Percentiles rank a stretch among this genome's conserved stretches.
These are phyloP conservation scores for Acer negundo DNA, from an alignment of 345 rosid genomes.

Conservation along the genomic window DNA sequence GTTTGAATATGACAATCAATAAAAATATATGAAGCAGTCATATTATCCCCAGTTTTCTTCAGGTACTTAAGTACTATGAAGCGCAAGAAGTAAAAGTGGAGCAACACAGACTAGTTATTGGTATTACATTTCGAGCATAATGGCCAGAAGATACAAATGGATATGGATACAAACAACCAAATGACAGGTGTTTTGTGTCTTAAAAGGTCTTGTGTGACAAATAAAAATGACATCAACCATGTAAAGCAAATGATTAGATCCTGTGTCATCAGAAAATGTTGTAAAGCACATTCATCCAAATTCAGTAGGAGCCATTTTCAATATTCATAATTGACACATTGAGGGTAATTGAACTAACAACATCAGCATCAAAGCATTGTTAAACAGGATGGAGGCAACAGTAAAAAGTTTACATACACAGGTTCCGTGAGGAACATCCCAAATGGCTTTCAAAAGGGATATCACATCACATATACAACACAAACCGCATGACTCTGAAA, in stretches of 20 bases:
- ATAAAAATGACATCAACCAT: background rate
- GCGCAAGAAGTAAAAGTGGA: background rate
- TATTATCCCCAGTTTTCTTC: background rate
- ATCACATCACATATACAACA: background rate
- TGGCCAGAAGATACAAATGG: conserved; percentile 4
- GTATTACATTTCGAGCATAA: background rate
- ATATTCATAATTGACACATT: background rate
- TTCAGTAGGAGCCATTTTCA: background rate
- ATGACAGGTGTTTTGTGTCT: background rate
- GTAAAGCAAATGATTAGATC: background rate
- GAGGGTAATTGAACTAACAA: background rate
- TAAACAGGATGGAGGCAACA: background rate
- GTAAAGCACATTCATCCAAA: background rate
- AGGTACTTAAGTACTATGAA: background rate
- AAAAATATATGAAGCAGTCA: background rate
- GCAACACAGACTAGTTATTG: background rate
- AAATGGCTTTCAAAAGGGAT: background rate
- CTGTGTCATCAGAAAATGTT: background rate
- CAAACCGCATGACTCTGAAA: background rate
- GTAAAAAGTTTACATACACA: background rate
- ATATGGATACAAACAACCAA: background rate
- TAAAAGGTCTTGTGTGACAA: background rate
- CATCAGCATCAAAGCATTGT: background rate
- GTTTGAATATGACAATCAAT: background rate
- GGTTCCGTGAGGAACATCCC: background rate